Percentiles rank a stretch among this genome's conserved stretches.
phyloP scores from a whole-genome alignment of 1,139 yeast genomes.

The Hansenula sp. region DNA sequence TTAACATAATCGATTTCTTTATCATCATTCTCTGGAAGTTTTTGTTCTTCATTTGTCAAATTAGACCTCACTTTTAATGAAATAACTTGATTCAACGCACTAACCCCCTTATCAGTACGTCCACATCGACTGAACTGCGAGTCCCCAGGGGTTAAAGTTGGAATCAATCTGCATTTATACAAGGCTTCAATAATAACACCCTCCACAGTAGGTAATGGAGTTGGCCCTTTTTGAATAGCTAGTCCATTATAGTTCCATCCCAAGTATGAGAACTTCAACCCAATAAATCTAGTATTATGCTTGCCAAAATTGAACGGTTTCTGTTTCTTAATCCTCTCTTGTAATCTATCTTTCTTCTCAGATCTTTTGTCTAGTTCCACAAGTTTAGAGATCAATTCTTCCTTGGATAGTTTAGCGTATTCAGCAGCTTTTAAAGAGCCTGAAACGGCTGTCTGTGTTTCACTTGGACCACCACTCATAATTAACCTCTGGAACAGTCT shows the following conservation, averaged over 20 bases:
- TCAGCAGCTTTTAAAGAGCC: neutral
- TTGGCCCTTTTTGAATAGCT: slow-evolving; percentile 71
- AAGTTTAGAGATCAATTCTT: slow-evolving; percentile 24
- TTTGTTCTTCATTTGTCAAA: slow-evolving; percentile 60
- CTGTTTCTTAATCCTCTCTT: slow-evolving; percentile 23
- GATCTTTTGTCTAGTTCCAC: neutral
- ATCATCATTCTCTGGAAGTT: slow-evolving; percentile 48
- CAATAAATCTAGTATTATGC: slow-evolving; percentile 67
- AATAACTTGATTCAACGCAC: slow-evolving; percentile 95
- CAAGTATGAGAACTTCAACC: slow-evolving; percentile 76
- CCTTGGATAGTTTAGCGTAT: slow-evolving; percentile 35
- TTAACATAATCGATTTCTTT: slow-evolving; percentile 75
- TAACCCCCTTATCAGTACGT: slow-evolving; percentile 93
- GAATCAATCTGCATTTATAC: slow-evolving; percentile 61
- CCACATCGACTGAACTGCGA: slow-evolving; percentile 90
- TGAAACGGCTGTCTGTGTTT: too few relatives aligned
- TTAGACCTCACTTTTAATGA: slow-evolving; percentile 73
- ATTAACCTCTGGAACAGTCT: neutral
- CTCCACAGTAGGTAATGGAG: slow-evolving; percentile 87
- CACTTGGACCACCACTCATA: slow-evolving; percentile 1
- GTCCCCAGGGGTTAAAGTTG: slow-evolving; percentile 52
- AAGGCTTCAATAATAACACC: slow-evolving; percentile 70
- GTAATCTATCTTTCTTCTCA: neutral
- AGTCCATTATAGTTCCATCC: slow-evolving; percentile 96
- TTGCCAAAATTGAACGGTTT: slow-evolving; percentile 67